phyloP scores from a whole-genome alignment of 192 early-diverging fungal genomes.

The Coemansia sp. region DNA sequence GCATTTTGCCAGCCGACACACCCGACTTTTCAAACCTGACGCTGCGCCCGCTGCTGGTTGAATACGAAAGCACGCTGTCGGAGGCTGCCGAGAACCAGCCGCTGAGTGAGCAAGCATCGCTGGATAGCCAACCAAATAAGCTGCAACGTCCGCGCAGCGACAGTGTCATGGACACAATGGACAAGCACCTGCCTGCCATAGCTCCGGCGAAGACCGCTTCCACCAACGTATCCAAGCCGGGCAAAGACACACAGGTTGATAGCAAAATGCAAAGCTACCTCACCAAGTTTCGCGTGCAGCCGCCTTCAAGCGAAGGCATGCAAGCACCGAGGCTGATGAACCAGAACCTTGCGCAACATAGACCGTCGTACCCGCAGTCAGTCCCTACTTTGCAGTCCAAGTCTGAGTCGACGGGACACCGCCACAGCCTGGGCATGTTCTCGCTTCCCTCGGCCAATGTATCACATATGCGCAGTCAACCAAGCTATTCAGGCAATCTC shows the following conservation, averaged over 20 bases:
- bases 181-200: constrained; percentile 5
- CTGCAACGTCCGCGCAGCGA: constrained; percentile 39
- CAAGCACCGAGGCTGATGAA: neutral
- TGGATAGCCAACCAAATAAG: neutral
- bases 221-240: neutral
- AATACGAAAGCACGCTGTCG: neutral
- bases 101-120: constrained; percentile 4
- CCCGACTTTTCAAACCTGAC: constrained; percentile 51
- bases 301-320: neutral
- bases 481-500: constrained; percentile 9
- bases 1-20: constrained; percentile 46
- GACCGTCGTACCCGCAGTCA: constrained; percentile 4
- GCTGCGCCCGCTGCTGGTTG: constrained; percentile 46
- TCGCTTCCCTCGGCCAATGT: constrained; percentile 6
- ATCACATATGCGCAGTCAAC: constrained; percentile 24
- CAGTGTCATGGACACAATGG: constrained; percentile 44
- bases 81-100: constrained; percentile 16
- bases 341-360: neutral
- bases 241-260: neutral
- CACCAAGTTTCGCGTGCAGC: constrained; percentile 5
- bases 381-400: neutral
- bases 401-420: neutral
- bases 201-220: neutral
- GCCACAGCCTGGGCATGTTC: constrained; percentile 17
- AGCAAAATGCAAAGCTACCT: neutral